Evolutionary conservation across 2,329 filamentous ascomycete species (phyloP).

Genomic region (Talaromyces pinophilus): DNA sequence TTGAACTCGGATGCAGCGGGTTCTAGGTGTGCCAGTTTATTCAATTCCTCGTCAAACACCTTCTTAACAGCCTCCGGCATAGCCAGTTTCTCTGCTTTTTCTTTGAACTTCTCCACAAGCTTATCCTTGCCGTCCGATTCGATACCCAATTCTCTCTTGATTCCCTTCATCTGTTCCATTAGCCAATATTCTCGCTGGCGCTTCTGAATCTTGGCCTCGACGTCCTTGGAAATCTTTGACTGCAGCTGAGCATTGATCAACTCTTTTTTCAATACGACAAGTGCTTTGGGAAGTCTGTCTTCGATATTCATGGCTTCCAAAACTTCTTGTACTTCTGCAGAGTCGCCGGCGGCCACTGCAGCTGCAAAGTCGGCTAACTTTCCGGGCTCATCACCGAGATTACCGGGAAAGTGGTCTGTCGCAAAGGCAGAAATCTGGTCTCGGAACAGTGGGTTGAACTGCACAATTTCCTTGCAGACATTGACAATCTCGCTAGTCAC

Average conservation of each 20-base stretch:
- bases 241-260: constrained; percentile 97
- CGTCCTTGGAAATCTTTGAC: constrained; percentile 96
- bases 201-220: constrained; percentile 96
- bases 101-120: constrained; percentile 94
- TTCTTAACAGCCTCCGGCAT: constrained; percentile 98
- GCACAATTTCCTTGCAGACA: constrained; percentile 95
- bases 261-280: constrained; percentile 94
- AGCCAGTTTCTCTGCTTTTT: constrained; percentile 87
- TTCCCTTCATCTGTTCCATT: constrained; percentile 99
- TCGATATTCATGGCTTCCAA: constrained; percentile 87
- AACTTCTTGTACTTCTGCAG: constrained; percentile 88
- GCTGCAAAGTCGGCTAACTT: constrained; percentile 97
- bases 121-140: constrained; percentile 99
- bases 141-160: constrained; percentile 89
- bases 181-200: constrained; percentile 97
- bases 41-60: constrained; percentile 97
- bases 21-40: constrained; percentile 93
- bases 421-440: constrained; percentile 98
- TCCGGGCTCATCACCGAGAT: constrained; percentile 89
- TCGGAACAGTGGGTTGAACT: constrained; percentile 89
- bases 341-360: constrained; percentile 90
- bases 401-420: constrained; percentile 90
- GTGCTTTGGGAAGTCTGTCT: constrained; percentile 84
- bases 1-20: constrained; percentile 97
- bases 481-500: constrained; percentile 98